Evolutionary conservation across 2,329 filamentous ascomycete genomes (phyloP).

Genomic region (Pestalotiopsis sp.): DNA sequence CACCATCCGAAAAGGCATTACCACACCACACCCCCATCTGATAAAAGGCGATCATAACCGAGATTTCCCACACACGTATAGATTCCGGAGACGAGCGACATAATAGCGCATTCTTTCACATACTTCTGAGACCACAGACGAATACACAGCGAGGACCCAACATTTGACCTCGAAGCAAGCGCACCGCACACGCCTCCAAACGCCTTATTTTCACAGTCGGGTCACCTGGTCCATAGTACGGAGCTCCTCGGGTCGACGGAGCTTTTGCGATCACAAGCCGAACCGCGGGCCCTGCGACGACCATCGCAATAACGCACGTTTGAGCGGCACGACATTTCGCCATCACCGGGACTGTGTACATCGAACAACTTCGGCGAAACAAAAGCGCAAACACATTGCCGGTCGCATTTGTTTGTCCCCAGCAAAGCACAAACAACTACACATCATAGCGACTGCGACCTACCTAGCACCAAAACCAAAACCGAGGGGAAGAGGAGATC

Average conservation of each 20-base stretch:
- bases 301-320: neutral
- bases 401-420: neutral
- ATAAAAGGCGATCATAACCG: neutral
- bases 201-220: neutral
- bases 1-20: neutral
- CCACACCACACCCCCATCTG: neutral
- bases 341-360: neutral
- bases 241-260: neutral
- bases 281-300: neutral
- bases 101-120: neutral
- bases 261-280: conserved; percentile 16
- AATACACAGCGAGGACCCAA: no score
- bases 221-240: neutral
- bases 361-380: neutral
- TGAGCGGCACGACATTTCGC: neutral
- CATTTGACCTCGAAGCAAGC: neutral
- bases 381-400: neutral
- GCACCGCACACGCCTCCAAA: neutral
- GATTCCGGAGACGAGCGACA: neutral
- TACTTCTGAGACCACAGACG: neutral
- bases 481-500: neutral
- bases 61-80: neutral
- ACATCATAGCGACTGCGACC: no score
- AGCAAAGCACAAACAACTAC: no score
- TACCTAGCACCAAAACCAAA: no score